Base-by-base conservation (phyloP, 1,139 yeast genomes). In the Hemisphaericaspora lyxosophila region DNA sequence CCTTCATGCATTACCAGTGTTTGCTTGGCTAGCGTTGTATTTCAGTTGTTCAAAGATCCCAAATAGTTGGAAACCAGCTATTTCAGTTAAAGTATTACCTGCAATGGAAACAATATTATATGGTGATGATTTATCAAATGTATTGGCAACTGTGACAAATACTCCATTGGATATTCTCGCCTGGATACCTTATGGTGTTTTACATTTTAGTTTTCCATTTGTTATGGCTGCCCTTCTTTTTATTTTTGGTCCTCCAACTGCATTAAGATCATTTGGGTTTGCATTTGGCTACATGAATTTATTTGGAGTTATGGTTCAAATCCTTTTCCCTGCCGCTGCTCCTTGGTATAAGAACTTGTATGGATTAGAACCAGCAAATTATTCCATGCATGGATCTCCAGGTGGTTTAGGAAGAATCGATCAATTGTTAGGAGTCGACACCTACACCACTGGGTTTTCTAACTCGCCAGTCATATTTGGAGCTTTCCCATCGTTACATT, bases 231-330 rank as follows among this genome's bases (percentile, higher is more conserved):
- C 74, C 5, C 60, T 89, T 40, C 67, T 89, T 35, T 92, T 88
- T 56, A 51, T 92, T 23, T 92, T 88, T 71, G 97, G 88, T 2
- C 97, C 98, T 20, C 98, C 99, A 38, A 85, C 90, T 5, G 73
- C 89, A 7, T 67, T 92, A 36, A 80, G 95, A 46, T 81, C 89
- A 4, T 94, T 84, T 62, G 97, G 90, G 4, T 87, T 89, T 70
- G 94, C 97, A 7, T 89, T 92, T 65, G 99, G 99, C n/a, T 90
- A 86, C 68, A 85, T 92, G 94, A 92, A 90, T 63, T 67, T 89
- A 50, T 57, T 79, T 34, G 98, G 97, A 31, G 97, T 92, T 17
- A 57, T 70, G 34, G 76, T 78, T 42, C 98, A 92, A 65, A 75
- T 88, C 47, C 49, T 80, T 20, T 89, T 88, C 60, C 97, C 98